Evolutionary conservation across 208 protist genomes (phyloP).

Genomic region (Leishmania guyanensis): DNA sequence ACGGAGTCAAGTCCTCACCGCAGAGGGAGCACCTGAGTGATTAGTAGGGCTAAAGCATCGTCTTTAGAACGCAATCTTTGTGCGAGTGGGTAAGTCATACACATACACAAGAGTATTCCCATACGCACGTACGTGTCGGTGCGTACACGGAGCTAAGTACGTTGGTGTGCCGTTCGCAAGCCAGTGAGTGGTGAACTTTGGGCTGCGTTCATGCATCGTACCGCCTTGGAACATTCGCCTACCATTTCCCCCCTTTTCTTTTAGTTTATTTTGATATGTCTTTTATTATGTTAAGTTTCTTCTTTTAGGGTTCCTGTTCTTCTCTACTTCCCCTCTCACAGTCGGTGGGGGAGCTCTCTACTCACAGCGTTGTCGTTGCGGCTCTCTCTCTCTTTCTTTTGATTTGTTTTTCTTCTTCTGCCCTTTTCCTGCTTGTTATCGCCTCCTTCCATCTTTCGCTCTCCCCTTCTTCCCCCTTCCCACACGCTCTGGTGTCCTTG

Average conservation of each 20-base stretch:
- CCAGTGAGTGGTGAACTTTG: not conserved
- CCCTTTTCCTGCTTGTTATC: not conserved
- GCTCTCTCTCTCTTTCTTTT: not conserved
- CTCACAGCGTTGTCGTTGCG: not conserved
- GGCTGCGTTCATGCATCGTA: not conserved
- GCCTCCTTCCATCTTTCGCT: not conserved
- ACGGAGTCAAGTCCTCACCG: not conserved
- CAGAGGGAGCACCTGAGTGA: not conserved
- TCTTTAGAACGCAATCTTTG: not conserved
- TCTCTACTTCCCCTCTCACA: not conserved
- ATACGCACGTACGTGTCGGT: not conserved
- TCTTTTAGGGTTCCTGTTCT: not conserved
- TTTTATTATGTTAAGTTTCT: conserved; percentile 6
- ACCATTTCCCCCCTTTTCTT: not conserved
- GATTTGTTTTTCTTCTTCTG: not conserved
- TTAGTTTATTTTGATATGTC: not conserved
- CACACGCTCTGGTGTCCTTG: not conserved
- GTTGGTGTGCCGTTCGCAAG: not conserved
- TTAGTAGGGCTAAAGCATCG: not conserved
- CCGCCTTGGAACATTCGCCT: not conserved
- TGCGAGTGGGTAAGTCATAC: not conserved
- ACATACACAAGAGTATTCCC: not conserved
- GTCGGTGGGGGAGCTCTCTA: not conserved
- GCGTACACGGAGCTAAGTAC: not conserved
- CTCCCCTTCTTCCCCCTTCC: not conserved